Conservation (phyloP, 1,284 basidiomycete genomes). For the Pseudozyma pruni region DNA sequence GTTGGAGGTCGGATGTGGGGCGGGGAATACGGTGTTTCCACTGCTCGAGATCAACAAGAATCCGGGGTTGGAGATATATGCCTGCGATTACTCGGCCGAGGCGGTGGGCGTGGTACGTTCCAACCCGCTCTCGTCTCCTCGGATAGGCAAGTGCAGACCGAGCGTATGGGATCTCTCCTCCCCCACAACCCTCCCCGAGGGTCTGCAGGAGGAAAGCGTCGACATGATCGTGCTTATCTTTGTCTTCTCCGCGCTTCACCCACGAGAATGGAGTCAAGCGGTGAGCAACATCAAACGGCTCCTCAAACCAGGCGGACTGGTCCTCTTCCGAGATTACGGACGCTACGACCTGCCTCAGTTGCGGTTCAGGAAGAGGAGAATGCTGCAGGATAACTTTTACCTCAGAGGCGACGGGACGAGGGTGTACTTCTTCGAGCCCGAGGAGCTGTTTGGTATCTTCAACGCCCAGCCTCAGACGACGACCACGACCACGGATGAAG, state of each 20-base stretch:
- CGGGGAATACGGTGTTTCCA: constrained; percentile 94
- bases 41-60: constrained; percentile 85
- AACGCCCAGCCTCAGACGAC: constrained; percentile 41
- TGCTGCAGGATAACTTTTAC: constrained; percentile 84
- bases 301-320: constrained; percentile 85
- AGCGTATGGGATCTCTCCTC: constrained; percentile 89
- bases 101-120: constrained; percentile 88
- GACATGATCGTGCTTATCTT: constrained; percentile 95
- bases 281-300: constrained; percentile 81
- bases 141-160: constrained; percentile 74
- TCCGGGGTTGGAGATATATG: constrained; percentile 77
- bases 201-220: constrained; percentile 71
- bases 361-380: constrained; percentile 84
- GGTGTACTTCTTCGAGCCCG: constrained; percentile 64
- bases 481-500: constrained; percentile 9
- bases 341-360: constrained; percentile 89
- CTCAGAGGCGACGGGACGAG: constrained; percentile 90
- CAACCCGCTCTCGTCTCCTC: constrained; percentile 35
- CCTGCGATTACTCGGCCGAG: constrained; percentile 90
- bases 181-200: constrained; percentile 32
- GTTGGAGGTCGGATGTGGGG: constrained; percentile 65
- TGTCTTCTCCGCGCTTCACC: constrained; percentile 92
- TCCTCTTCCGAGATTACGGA: constrained; percentile 93
- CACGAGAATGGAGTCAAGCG: constrained; percentile 87
- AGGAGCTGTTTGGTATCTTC: constrained; percentile 61